phyloP scores from a whole-genome alignment of 805 yeast species.

The Pichia occidentalis region DNA sequence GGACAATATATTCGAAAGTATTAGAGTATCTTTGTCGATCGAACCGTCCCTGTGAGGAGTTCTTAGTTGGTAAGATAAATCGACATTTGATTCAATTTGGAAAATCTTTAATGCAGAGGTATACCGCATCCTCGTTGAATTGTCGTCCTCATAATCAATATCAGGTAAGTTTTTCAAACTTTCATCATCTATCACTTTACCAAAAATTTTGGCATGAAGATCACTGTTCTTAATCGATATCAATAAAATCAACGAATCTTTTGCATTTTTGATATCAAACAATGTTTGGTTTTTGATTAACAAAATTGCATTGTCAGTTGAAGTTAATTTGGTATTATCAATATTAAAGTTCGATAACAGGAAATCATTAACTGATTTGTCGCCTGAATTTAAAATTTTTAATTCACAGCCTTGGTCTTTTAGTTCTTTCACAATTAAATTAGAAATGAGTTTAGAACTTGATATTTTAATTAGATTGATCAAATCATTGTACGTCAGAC shows the following conservation, averaged over 20 bases:
- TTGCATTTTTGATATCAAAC: constrained; percentile 32
- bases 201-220: constrained; percentile 30
- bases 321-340: constrained; percentile 1
- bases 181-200: constrained; percentile 25
- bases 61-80: constrained; percentile 19
- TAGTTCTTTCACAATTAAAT: constrained; percentile 47
- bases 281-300: constrained; percentile 32
- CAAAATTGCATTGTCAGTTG: constrained; percentile 26
- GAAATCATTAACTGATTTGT: constrained; percentile 18
- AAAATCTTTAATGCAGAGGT: constrained; percentile 24
- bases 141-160: constrained; percentile 24
- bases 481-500: constrained; percentile 29
- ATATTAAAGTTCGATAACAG: constrained; percentile 26
- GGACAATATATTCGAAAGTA: constrained; percentile 21
- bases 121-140: constrained; percentile 20
- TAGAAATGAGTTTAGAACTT: constrained; percentile 43
- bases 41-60: background rate
- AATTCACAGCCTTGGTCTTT: constrained; percentile 34
- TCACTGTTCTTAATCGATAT: constrained; percentile 24
- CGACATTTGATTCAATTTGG: constrained; percentile 25
- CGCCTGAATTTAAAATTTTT: constrained; percentile 25
- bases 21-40: constrained; percentile 2
- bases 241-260: constrained; percentile 29
- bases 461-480: constrained; percentile 36
- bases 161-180: constrained; percentile 22